These are phyloP conservation scores for Basipetospora chlamydospora DNA, from an alignment of 2,329 filamentous ascomycete genomes.

Conservation along the genomic window DNA sequence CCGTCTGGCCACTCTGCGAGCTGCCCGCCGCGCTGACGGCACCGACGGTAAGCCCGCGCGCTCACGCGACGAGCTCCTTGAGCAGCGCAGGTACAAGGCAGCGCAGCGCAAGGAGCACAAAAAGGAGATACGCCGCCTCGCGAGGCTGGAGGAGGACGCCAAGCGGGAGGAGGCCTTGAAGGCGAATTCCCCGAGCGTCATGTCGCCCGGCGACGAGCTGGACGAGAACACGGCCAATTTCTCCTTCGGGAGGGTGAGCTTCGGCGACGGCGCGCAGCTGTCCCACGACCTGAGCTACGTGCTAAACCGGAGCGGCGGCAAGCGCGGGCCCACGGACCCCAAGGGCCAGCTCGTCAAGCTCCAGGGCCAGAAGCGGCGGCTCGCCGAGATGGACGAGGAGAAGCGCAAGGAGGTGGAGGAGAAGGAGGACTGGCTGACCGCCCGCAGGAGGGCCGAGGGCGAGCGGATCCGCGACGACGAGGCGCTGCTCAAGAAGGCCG, in stretches of 20 bases:
- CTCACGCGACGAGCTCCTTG: slow-evolving; percentile 83
- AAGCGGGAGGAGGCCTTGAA: slow-evolving; percentile 49
- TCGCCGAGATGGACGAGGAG: slow-evolving; percentile 59
- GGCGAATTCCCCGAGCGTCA: slow-evolving; percentile 45
- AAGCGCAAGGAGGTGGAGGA: slow-evolving; percentile 80
- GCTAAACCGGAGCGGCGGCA: slow-evolving; percentile 33
- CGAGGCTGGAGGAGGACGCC: slow-evolving; percentile 64
- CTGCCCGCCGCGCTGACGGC: slow-evolving; percentile 75
- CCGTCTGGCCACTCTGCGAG: slow-evolving; percentile 72
- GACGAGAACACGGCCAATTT: slow-evolving; percentile 46
- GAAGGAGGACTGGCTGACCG: slow-evolving; percentile 89
- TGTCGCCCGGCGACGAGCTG: slow-evolving; percentile 39
- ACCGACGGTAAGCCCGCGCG: slow-evolving; percentile 67
- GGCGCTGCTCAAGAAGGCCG: slow-evolving; percentile 74
- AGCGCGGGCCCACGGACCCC: slow-evolving; percentile 71
- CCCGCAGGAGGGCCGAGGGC: slow-evolving; percentile 75
- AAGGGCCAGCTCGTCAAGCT: slow-evolving; percentile 75
- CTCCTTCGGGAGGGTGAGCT: slow-evolving; percentile 82
- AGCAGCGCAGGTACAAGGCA: slow-evolving; percentile 75
- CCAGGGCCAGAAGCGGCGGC: slow-evolving; percentile 71
- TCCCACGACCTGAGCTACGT: slow-evolving; percentile 57
- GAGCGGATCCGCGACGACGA: slow-evolving; percentile 83
- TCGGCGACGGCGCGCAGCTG: slow-evolving; percentile 69
- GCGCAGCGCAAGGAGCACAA: slow-evolving; percentile 77
- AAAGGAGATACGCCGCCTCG: slow-evolving; percentile 64